phyloP scores from a whole-genome alignment of 768 basidiomycete species.

The Chiua virens region DNA sequence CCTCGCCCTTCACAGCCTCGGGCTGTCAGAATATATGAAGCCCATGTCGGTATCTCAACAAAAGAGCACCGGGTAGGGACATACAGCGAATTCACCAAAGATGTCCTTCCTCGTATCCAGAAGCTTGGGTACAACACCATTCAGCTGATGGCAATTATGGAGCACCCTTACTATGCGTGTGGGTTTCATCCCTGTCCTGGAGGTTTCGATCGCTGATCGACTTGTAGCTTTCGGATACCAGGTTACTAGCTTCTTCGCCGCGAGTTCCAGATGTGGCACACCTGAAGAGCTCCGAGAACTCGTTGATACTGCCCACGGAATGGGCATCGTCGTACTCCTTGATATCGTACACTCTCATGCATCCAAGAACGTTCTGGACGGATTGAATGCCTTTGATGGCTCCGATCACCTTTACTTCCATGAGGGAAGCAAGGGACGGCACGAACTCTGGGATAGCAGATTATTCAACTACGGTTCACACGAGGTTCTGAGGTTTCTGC shows the following conservation, averaged over 20 bases:
- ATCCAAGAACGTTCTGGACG: slow-evolving; percentile 95
- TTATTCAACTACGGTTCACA: slow-evolving; percentile 96
- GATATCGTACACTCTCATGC: slow-evolving; percentile 99
- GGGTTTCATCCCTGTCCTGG: slow-evolving; percentile 28
- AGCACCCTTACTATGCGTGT: slow-evolving; percentile 98
- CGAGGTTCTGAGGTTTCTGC: slow-evolving; percentile 91
- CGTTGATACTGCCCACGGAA: slow-evolving; percentile 90
- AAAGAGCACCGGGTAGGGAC: slow-evolving; percentile 85
- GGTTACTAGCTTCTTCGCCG: slow-evolving; percentile 95
- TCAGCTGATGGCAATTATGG: slow-evolving; percentile 98
- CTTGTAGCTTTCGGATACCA: slow-evolving; percentile 93
- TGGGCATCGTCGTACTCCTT: slow-evolving; percentile 91
- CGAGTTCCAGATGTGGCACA: slow-evolving; percentile 91
- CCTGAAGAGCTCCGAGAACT: slow-evolving; percentile 96
- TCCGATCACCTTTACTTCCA: slow-evolving; percentile 98
- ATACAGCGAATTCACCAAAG: slow-evolving; percentile 91
- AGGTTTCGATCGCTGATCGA: neutral
- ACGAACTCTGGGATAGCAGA: slow-evolving; percentile 97
- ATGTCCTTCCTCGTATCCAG: slow-evolving; percentile 85
- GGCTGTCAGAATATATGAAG: slow-evolving; percentile 87
- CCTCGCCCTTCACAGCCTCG: slow-evolving; percentile 63
- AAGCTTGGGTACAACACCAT: slow-evolving; percentile 95
- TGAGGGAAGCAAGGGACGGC: slow-evolving; percentile 83
- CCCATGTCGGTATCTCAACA: slow-evolving; percentile 96
- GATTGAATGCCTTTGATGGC: slow-evolving; percentile 95